Evolutionary conservation across 83 land plant genomes (phyloP).

Genomic region (Diphasiastrum complanatum): DNA sequence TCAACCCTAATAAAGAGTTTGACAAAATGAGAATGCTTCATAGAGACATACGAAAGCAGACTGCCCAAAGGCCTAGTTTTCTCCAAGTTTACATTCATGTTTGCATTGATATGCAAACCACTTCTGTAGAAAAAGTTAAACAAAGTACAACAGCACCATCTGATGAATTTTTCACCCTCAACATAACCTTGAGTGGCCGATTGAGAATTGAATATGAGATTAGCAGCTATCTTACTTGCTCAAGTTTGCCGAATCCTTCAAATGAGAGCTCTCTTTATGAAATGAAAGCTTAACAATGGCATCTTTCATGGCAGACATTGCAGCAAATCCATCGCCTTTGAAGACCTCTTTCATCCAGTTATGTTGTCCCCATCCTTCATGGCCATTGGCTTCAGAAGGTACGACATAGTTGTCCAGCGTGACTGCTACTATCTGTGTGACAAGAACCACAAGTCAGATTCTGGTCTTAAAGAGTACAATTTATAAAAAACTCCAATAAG

Average conservation of each 20-base stretch:
- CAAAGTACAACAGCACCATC: not conserved
- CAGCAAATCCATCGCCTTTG: slow-evolving; percentile 44
- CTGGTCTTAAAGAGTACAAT: not conserved
- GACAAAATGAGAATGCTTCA: slow-evolving; percentile 1
- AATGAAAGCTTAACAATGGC: slow-evolving; percentile 25
- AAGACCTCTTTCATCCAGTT: slow-evolving; percentile 64
- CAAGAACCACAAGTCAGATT: not conserved
- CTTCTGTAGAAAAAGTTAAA: not conserved
- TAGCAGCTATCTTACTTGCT: not conserved
- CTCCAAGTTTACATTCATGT: not conserved
- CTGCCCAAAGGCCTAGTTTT: not conserved
- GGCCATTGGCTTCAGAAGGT: slow-evolving; percentile 22
- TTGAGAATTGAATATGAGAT: not conserved
- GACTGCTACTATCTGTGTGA: slow-evolving; percentile 50
- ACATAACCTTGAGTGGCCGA: not conserved
- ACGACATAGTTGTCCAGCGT: slow-evolving; percentile 51
- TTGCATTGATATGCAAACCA: not conserved
- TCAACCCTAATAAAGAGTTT: slow-evolving; percentile 27
- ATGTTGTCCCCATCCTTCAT: slow-evolving; percentile 34
- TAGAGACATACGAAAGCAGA: not conserved
- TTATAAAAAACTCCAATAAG: not conserved
- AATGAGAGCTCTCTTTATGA: slow-evolving; percentile 18
- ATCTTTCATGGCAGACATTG: slow-evolving; percentile 23
- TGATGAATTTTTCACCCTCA: not conserved
- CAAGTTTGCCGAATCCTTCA: not conserved